These are phyloP conservation scores for Aspergillus thermomutatus DNA, from an alignment of 2,329 filamentous ascomycete species.

Conservation along the genomic window DNA sequence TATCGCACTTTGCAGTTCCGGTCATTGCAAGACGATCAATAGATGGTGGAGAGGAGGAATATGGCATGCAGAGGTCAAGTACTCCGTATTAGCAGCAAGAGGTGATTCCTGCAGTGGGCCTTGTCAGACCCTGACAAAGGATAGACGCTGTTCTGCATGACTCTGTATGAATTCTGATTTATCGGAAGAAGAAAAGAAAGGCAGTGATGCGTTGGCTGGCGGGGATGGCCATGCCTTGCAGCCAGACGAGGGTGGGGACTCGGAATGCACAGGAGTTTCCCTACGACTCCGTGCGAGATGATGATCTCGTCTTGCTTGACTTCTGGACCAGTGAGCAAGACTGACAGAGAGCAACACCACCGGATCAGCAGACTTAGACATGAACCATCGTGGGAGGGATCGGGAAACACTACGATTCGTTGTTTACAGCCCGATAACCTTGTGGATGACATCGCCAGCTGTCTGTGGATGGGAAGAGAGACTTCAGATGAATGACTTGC, in stretches of 20 bases:
- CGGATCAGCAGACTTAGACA: neutral
- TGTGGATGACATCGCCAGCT: neutral
- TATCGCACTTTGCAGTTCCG: neutral
- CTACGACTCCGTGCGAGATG: neutral
- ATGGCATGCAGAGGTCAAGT: neutral
- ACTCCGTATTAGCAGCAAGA: neutral
- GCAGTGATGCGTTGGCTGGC: slow-evolving; percentile 22
- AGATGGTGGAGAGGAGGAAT: too few relatives aligned
- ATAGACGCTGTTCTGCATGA: neutral
- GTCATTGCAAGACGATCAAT: neutral
- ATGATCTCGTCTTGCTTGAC: neutral
- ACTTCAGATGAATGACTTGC: neutral
- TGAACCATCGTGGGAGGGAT: neutral
- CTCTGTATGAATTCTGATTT: neutral
- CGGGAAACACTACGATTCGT: neutral
- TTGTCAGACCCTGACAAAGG: neutral
- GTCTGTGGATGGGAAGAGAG: neutral
- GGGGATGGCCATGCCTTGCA: slow-evolving; percentile 10
- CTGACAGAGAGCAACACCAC: neutral
- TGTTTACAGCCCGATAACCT: neutral
- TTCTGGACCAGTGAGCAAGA: neutral
- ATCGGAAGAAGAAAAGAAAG: neutral
- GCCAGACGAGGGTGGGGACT: slow-evolving; percentile 3
- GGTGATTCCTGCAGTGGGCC: neutral
- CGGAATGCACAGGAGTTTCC: neutral